These are phyloP conservation scores for Picochlorum sp. DNA, from an alignment of 139 green algal species.

Conservation along the genomic window DNA sequence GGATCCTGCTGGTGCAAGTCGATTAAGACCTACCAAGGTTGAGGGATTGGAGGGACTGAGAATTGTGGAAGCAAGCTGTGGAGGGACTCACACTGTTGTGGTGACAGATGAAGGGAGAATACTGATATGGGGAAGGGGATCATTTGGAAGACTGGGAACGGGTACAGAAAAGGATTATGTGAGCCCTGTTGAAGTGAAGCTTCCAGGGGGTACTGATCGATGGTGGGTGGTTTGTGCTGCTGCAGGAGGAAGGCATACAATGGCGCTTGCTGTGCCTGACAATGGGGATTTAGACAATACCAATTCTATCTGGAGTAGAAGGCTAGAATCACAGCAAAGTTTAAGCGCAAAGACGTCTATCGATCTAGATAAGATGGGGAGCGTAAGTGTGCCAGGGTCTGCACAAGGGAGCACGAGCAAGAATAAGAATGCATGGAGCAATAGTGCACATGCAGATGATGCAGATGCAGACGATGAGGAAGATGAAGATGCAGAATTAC, in stretches of 20 bases:
- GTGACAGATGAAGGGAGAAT: constrained; percentile 49
- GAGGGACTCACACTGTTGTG: constrained; percentile 62
- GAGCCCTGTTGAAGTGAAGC: constrained; percentile 47
- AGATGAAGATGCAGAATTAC: constrained; percentile 1
- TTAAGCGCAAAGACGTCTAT: too few relatives aligned
- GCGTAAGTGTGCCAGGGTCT: too few relatives aligned
- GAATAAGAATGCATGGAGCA: too few relatives aligned
- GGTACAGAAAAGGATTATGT: constrained; percentile 42
- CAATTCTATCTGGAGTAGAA: not conserved
- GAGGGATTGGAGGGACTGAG: constrained; percentile 29
- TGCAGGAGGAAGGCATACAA: constrained; percentile 52
- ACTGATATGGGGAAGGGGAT: constrained; percentile 23
- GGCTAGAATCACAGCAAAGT: not conserved
- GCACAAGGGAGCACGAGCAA: too few relatives aligned
- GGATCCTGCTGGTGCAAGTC: constrained; percentile 56
- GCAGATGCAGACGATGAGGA: constrained; percentile 3
- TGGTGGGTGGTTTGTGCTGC: constrained; percentile 56
- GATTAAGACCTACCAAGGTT: constrained; percentile 64
- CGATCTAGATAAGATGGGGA: too few relatives aligned
- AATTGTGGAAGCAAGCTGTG: constrained; percentile 57
- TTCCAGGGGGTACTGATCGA: constrained; percentile 54
- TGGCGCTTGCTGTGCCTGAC: constrained; percentile 62
- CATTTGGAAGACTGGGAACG: constrained; percentile 30
- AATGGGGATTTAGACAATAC: constrained; percentile 17
- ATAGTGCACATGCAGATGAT: not conserved